Conservation (phyloP, 1,139 yeast genomes). For the Kodamaea sp. region DNA sequence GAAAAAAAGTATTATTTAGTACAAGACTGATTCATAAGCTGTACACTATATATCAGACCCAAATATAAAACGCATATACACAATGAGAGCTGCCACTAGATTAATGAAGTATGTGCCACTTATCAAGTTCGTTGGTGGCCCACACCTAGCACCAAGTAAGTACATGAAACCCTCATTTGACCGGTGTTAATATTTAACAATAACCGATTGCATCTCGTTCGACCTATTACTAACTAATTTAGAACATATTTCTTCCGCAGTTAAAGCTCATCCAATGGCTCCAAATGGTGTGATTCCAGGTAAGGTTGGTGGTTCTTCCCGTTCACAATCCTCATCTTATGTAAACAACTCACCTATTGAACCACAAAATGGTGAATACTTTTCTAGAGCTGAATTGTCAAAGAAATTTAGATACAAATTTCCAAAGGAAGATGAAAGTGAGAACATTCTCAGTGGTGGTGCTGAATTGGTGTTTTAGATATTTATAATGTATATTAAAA, state of each 20-base stretch:
- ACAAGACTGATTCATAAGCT: too few relatives aligned
- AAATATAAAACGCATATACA: not conserved
- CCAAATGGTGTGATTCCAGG: constrained; percentile 51
- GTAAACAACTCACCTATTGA: constrained; percentile 35
- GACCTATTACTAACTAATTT: constrained; percentile 20
- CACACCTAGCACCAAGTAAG: constrained; percentile 52
- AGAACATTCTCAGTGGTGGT: constrained; percentile 72
- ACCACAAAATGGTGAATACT: constrained; percentile 46
- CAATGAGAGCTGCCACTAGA: constrained; percentile 30
- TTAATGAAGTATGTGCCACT: constrained; percentile 48
- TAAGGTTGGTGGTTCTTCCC: constrained; percentile 17
- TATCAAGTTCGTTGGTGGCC: constrained; percentile 62
- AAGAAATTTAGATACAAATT: constrained; percentile 62
- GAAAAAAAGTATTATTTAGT: too few relatives aligned
- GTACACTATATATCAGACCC: too few relatives aligned
- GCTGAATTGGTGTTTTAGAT: constrained; percentile 48
- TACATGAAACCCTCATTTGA: constrained; percentile 28
- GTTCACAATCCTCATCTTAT: constrained; percentile 14
- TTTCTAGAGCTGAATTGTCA: constrained; percentile 65
- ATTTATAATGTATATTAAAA: too few relatives aligned
- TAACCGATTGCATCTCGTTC: not conserved
- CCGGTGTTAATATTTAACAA: too few relatives aligned
- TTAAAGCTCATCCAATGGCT: constrained; percentile 47
- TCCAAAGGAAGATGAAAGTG: constrained; percentile 67
- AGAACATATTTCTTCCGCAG: constrained; percentile 25